A percentile compares a stretch with the other conserved stretches of the same genome.
Conservation (phyloP, 2,329 filamentous ascomycete species). For the Cladosporium sp. region DNA sequence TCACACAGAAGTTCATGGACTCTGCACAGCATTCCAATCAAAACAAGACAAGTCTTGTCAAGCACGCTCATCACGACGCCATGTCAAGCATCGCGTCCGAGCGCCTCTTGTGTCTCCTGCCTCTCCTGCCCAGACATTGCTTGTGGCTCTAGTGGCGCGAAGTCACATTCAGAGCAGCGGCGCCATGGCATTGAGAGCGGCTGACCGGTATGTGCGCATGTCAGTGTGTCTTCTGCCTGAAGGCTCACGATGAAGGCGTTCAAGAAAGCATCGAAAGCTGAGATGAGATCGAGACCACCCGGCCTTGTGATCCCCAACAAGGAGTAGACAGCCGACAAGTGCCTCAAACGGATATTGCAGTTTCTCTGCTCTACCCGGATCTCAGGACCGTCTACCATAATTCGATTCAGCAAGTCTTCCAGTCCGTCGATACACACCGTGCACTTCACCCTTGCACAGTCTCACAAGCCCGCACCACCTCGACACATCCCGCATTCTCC, state of each 20-base stretch:
- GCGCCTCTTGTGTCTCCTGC: background rate
- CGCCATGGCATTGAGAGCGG: too few species aligned
- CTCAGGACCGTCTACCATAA: slow-evolving; percentile 1
- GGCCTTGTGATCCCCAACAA: background rate
- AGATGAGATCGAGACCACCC: too few species aligned
- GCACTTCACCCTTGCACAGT: slow-evolving; percentile 7
- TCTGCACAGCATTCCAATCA: background rate
- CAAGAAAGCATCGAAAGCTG: too few species aligned
- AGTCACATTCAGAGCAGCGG: too few species aligned
- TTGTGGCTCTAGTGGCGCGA: too few species aligned
- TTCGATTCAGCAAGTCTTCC: background rate
- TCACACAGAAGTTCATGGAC: background rate
- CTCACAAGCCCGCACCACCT: background rate
- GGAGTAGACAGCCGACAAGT: background rate
- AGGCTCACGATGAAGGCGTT: too few species aligned
- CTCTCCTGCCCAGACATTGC: background rate
- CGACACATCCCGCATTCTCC: background rate
- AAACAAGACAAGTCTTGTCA: too few species aligned
- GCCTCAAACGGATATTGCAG: background rate
- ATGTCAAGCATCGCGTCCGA: background rate
- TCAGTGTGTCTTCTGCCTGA: too few species aligned
- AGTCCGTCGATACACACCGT: background rate
- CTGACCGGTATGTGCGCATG: too few species aligned
- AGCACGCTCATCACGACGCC: too few species aligned
- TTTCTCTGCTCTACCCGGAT: background rate